Percentiles rank a stretch among this genome's conserved stretches.
Conservation (phyloP, 805 yeast genomes). For the Torulaspora indica region DNA sequence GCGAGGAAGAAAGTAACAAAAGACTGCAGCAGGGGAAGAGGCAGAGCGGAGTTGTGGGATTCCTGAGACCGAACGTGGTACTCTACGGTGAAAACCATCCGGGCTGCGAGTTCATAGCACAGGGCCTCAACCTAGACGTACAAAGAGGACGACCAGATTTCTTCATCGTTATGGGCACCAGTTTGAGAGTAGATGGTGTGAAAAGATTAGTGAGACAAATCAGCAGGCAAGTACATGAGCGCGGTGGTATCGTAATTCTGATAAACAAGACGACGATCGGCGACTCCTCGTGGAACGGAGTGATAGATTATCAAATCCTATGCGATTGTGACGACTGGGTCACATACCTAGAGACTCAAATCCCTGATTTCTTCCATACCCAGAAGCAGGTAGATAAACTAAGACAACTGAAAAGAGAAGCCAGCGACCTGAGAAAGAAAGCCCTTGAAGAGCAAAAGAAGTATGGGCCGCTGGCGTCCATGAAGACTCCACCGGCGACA, state of each 20-base stretch:
- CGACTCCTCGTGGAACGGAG: conserved; percentile 58
- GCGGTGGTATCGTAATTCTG: conserved; percentile 72
- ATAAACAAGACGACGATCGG: conserved; percentile 66
- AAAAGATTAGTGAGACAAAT: conserved; percentile 65
- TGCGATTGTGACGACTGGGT: conserved; percentile 85
- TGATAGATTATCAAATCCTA: conserved; percentile 73
- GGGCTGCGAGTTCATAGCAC: conserved; percentile 69
- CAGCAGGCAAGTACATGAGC: conserved; percentile 67
- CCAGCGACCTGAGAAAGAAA: conserved; percentile 31
- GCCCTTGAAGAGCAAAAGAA: conserved; percentile 19
- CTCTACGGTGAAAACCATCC: conserved; percentile 95
- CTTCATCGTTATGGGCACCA: conserved; percentile 87
- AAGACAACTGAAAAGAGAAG: conserved; percentile 31
- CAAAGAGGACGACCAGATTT: conserved; percentile 60
- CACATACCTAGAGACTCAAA: conserved; percentile 43
- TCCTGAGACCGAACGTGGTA: conserved; percentile 82
- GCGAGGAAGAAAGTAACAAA: conserved; percentile 52
- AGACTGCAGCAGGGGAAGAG: conserved; percentile 70
- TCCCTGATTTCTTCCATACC: conserved; percentile 59
- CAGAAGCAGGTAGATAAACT: conserved; percentile 40
- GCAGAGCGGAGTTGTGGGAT: conserved; percentile 63
- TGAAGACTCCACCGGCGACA: conserved; percentile 22
- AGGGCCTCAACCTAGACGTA: conserved; percentile 63
- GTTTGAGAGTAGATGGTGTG: conserved; percentile 87
- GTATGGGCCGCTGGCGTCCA: neutral